A percentile compares a stretch with the other conserved stretches of the same genome.
Evolutionary conservation across 139 green algal genomes (phyloP).

Genomic region (Gonium pectorale): DNA sequence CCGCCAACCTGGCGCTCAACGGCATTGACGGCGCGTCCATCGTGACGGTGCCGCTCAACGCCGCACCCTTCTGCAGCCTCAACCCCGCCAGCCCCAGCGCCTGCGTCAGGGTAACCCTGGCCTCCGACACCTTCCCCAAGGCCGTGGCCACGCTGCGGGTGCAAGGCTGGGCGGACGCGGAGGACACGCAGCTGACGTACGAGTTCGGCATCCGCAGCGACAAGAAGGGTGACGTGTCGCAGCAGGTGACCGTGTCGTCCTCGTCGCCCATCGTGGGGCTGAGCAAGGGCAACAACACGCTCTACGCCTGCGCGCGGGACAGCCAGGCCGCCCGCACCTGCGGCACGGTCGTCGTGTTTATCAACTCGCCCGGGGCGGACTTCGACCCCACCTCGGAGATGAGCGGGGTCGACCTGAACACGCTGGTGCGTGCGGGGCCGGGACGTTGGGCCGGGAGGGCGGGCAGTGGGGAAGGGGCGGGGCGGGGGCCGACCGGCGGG

Average conservation of each 20-base stretch:
- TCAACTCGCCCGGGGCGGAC: neutral
- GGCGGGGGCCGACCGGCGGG: too few relatives aligned
- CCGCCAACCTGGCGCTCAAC: neutral
- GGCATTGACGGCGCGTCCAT: neutral
- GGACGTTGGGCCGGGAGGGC: too few relatives aligned
- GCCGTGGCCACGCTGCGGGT: neutral
- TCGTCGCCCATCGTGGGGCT: conserved; percentile 20
- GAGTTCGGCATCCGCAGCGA: conserved; percentile 13
- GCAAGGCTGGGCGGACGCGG: neutral
- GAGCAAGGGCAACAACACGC: neutral
- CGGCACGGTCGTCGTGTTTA: neutral
- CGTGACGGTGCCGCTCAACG: conserved; percentile 16
- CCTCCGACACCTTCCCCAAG: conserved; percentile 2
- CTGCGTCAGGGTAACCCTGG: neutral
- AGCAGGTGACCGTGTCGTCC: neutral
- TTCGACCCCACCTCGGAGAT: neutral
- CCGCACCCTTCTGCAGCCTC: conserved; percentile 9
- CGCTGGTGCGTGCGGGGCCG: neutral
- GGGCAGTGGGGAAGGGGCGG: neutral
- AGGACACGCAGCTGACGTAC: conserved; percentile 8
- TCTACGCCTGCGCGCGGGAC: conserved; percentile 21
- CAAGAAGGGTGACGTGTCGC: neutral
- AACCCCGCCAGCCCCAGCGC: too few relatives aligned
- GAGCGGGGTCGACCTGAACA: neutral
- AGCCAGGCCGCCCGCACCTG: neutral